These are phyloP conservation scores for Vaccinium darrowii DNA, from an alignment of 148 eudicot species.

Conservation along the genomic window DNA sequence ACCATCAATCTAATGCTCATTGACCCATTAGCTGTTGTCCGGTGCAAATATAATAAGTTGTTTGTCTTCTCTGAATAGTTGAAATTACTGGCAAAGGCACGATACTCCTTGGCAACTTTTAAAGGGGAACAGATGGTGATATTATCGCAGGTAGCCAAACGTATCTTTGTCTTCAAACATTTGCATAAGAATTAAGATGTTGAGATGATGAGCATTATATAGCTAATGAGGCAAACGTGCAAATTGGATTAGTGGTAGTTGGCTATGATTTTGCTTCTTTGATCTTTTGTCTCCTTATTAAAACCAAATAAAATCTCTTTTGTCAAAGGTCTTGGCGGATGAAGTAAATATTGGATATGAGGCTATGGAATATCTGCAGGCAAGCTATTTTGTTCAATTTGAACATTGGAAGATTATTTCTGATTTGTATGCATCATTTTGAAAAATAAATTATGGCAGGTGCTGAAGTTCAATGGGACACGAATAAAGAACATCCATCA, in stretches of 20 bases:
- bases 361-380: conserved; percentile 94
- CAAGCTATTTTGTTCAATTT: conserved; percentile 25
- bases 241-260: neutral
- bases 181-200: neutral
- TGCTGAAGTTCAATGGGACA: conserved; percentile 81
- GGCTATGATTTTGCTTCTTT: conserved; percentile 8
- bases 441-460: conserved; percentile 37
- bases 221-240: neutral
- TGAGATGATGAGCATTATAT: neutral
- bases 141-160: conserved; percentile 72
- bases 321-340: conserved; percentile 68
- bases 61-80: conserved; percentile 43
- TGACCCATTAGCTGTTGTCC: neutral
- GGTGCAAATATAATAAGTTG: neutral
- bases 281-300: neutral
- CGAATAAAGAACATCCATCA: conserved; percentile 81
- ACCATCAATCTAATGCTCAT: neutral
- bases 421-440: neutral
- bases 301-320: neutral
- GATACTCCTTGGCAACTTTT: conserved; percentile 78
- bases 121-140: conserved; percentile 90
- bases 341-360: conserved; percentile 93
- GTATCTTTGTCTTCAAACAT: conserved; percentile 2
- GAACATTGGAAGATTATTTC: neutral
- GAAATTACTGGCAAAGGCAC: conserved; percentile 79